A percentile compares a stretch with the other conserved stretches of the same genome.
These are phyloP conservation scores for Gaertneriomyces sp. DNA, from an alignment of 192 early-diverging fungal genomes.

Conservation along the genomic window DNA sequence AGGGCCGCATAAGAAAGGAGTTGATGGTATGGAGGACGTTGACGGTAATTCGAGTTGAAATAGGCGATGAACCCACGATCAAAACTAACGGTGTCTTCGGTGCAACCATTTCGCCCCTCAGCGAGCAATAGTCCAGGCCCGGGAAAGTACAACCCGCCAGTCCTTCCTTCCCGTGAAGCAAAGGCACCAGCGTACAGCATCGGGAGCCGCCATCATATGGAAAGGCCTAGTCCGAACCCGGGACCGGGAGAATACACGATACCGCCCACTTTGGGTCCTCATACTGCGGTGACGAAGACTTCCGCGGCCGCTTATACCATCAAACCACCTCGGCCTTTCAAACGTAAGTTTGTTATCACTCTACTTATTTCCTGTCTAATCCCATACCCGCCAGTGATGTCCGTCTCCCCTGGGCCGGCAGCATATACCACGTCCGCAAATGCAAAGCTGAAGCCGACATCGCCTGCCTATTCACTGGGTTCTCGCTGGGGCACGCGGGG, in stretches of 20 bases:
- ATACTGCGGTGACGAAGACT: slow-evolving; percentile 48
- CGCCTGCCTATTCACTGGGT: slow-evolving; percentile 53
- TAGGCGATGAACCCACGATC: too few relatives aligned
- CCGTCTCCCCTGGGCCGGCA: slow-evolving; percentile 54
- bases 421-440: slow-evolving; percentile 47
- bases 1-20: slow-evolving; percentile 48
- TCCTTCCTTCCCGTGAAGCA: slow-evolving; percentile 48
- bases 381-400: slow-evolving; percentile 38
- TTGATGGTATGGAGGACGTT: slow-evolving; percentile 3
- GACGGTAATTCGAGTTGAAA: neutral
- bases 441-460: slow-evolving; percentile 49
- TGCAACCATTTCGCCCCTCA: neutral
- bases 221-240: slow-evolving; percentile 48
- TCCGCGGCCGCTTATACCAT: slow-evolving; percentile 53
- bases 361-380: slow-evolving; percentile 2
- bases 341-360: slow-evolving; percentile 24
- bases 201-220: slow-evolving; percentile 42
- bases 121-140: slow-evolving; percentile 37
- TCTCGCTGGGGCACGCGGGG: slow-evolving; percentile 32
- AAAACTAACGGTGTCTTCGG: neutral
- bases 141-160: slow-evolving; percentile 55
- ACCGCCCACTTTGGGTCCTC: slow-evolving; percentile 47
- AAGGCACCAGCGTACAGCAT: slow-evolving; percentile 59
- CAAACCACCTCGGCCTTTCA: slow-evolving; percentile 50
- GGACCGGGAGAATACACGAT: slow-evolving; percentile 53